These are phyloP conservation scores for Schwanniomyces occidentalis DNA, from an alignment of 805 yeast genomes.

Conservation along the genomic window DNA sequence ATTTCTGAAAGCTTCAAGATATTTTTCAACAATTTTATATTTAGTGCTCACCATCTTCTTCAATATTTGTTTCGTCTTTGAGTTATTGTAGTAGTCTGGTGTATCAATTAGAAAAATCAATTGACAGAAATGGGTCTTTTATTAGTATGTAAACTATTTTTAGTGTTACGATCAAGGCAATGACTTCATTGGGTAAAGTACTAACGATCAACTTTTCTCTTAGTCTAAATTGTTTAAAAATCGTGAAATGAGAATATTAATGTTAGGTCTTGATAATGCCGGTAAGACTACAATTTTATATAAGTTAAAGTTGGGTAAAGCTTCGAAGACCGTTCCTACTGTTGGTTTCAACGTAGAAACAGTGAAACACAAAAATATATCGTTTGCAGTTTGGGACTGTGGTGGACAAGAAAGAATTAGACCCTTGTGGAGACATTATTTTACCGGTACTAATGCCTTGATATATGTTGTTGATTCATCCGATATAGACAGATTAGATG, in stretches of 20 bases:
- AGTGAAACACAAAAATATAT: constrained; percentile 75
- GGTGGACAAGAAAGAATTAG: constrained; percentile 95
- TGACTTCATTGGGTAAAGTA: too few relatives aligned
- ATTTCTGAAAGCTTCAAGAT: too few relatives aligned
- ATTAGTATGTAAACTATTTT: constrained; percentile 19
- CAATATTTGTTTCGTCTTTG: too few relatives aligned
- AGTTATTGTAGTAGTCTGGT: too few relatives aligned
- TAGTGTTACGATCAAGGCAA: too few relatives aligned
- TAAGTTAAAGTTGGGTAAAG: constrained; percentile 74
- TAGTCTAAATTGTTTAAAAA: constrained; percentile 56
- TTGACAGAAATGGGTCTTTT: constrained; percentile 17
- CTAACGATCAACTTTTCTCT: too few relatives aligned
- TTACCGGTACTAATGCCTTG: constrained; percentile 88
- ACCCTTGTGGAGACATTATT: constrained; percentile 94
- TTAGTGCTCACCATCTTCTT: too few relatives aligned
- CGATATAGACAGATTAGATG: constrained; percentile 69
- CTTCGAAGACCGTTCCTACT: constrained; percentile 82
- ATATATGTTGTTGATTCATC: constrained; percentile 88
- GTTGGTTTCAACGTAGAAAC: constrained; percentile 94
- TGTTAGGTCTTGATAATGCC: constrained; percentile 92
- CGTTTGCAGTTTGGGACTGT: constrained; percentile 90
- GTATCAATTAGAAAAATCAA: too few relatives aligned
- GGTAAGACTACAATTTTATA: constrained; percentile 89
- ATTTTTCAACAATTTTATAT: too few relatives aligned
- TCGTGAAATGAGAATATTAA: constrained; percentile 93